These are phyloP conservation scores for Phytophthora nicotianae DNA, from an alignment of 352 stramenopile genomes.

Conservation along the genomic window DNA sequence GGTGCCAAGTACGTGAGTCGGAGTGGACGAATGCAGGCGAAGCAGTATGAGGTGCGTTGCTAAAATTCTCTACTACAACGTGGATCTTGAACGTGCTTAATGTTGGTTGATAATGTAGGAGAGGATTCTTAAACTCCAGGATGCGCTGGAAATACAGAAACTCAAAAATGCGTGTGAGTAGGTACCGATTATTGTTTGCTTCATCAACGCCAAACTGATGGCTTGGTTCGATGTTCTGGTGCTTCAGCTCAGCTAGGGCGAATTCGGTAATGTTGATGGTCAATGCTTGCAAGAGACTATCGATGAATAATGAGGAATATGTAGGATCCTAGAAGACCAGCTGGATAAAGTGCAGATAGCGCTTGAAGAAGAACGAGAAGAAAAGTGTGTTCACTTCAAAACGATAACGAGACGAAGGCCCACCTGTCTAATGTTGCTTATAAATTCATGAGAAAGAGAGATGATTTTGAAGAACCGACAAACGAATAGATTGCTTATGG, in stretches of 20 bases:
- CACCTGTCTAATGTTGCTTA: background rate
- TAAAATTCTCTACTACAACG: background rate
- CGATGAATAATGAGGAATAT: conserved; percentile 4
- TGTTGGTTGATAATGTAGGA: conserved; percentile 38
- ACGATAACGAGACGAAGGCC: background rate
- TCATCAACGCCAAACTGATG: background rate
- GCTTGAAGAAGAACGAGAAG: conserved; percentile 69
- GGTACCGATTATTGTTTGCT: background rate
- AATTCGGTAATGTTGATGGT: conserved; percentile 43
- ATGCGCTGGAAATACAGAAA: conserved; percentile 80
- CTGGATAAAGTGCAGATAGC: conserved; percentile 63
- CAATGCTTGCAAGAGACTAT: background rate
- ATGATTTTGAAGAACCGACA: conserved; percentile 72
- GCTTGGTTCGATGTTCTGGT: background rate
- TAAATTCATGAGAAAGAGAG: conserved; percentile 38
- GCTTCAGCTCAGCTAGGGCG: conserved; percentile 61
- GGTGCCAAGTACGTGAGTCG: background rate
- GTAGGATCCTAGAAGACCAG: conserved; percentile 64
- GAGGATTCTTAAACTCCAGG: conserved; percentile 79
- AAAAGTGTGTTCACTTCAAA: conserved; percentile 53
- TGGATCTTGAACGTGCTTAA: background rate
- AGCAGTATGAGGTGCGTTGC: conserved; percentile 13
- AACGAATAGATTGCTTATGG: conserved; percentile 70
- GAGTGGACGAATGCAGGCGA: conserved; percentile 5
- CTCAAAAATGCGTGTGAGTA: conserved; percentile 79